Evolutionary conservation across 2,329 filamentous ascomycete genomes (phyloP).

Genomic region (Albifimbria verrucaria): DNA sequence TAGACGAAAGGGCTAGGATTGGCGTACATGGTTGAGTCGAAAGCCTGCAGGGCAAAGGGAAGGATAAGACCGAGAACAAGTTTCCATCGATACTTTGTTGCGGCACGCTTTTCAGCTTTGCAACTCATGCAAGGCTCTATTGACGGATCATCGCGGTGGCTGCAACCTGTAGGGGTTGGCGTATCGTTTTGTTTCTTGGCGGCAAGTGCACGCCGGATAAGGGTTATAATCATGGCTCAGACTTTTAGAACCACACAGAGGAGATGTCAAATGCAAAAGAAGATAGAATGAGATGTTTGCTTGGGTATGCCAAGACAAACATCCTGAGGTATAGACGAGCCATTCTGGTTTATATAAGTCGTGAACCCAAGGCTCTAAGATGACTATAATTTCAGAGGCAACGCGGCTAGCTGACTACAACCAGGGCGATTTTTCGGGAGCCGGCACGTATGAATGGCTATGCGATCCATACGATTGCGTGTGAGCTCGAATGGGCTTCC

Average conservation of each 20-base stretch:
- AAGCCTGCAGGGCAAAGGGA: conserved; percentile 58
- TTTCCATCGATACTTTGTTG: conserved; percentile 50
- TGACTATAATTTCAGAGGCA: no score
- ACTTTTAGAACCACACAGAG: neutral
- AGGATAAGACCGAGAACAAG: conserved; percentile 55
- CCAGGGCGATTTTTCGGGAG: no score
- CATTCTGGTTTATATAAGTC: no score
- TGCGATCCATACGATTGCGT: neutral
- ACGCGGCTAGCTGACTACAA: no score
- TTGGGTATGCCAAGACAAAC: no score
- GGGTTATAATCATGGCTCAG: neutral
- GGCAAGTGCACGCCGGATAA: neutral
- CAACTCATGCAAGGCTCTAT: conserved; percentile 23
- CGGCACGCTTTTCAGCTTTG: conserved; percentile 28
- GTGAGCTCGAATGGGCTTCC: neutral
- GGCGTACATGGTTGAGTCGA: conserved; percentile 59
- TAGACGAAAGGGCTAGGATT: neutral
- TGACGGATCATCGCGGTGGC: conserved; percentile 15
- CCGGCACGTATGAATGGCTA: no score
- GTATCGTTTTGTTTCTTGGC: neutral
- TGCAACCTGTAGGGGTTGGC: conserved; percentile 13
- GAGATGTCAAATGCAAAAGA: neutral
- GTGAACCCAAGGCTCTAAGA: no score
- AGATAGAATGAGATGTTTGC: neutral
- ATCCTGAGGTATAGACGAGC: no score